Base-by-base conservation (phyloP, 2,329 filamentous ascomycete genomes). In the Neonectria ditissima region DNA sequence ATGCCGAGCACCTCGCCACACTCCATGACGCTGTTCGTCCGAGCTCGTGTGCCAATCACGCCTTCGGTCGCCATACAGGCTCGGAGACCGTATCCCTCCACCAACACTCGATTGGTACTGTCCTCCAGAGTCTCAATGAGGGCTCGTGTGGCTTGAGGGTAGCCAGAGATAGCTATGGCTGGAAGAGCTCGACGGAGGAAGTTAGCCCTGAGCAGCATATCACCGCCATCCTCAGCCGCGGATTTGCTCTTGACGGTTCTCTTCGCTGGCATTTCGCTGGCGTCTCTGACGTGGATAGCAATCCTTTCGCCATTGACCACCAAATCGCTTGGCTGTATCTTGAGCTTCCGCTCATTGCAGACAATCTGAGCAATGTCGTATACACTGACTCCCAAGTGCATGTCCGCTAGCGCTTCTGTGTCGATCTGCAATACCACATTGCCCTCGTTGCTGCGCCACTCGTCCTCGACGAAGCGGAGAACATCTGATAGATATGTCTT, bases 1-100 rank as follows among this genome's bases (percentile, higher is more conserved):
- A 99, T 97, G 53, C 96, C 96, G 4, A 99, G 88, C 0, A 98
- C 90, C 24, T 96, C 89, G 37, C 88, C 86, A 72, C 90, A 91
- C 80, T 99, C 96, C 87, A 97, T 93, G 70, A 99, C 90, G 74
- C 90, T 93, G 82, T 99, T 99, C 66, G 91, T 91, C 9, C 85
- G 86, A 3, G 90, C 91, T 70, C 86, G 83, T 20, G 88, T 90
- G 59, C 94, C 94, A 59, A 97, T 85, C 5, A 99, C 92, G 67
- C 96, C 96, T 66, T 94, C 92, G 0, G 96, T 99, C 10, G 90
- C 97, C 91, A 99, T 97, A 81, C 94, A 97, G 30, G 89, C 87
- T 45, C 89, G 88, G 53, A 99, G 84, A 1, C 96, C 96, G 78
- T 99, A 98, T 2, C 96, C 96, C 85, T 98, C 96, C 4, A 99